Evolutionary conservation across 805 yeast species (phyloP), one percentile per base, ranked within the genome.

Genomic region (Zygoascus tannicola): DNA sequence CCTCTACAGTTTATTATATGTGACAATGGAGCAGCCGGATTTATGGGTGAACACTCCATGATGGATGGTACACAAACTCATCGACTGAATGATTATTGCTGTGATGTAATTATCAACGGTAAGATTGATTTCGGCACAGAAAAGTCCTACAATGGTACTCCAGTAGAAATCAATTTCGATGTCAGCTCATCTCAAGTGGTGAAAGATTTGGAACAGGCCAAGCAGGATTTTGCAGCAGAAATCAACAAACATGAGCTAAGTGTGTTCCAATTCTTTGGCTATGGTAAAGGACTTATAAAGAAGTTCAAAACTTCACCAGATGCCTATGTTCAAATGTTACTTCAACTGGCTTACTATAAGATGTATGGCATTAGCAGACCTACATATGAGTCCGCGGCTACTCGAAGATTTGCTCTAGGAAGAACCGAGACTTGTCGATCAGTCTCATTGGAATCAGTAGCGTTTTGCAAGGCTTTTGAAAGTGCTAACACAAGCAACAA

Each of bases 41-140:
- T 88, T 68, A 66, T 87, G 59, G 97, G 95, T 50, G 98, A 90
- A 69, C 98, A 90, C 69, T 86, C 97, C 19, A 83, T 78, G 70
- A 90, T 90, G 97, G 98, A 90, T 64, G 98, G 97, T 50, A 85
- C 96, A 7, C 95, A 97, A 59, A 90, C 95, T 23, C 77, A 85
- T 57, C 79, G 86, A 51, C 68, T 90, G 67, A 90, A 90, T 63
- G 86, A 86, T 65, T 79, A 71, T 57, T 71, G 90, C 33, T 71
- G 78, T 50, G 71, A 71, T 43, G 73, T 76, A 53, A 64, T 88
- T 45, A 49, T 62, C 45, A 71, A 75, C 56, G 60, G 75, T 57
- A 66, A 75, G 54, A 61, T 63, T 30, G 64, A 66, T 46, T 57
- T 62, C 41, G 56, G 62, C 38, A 44, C 49, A 26, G 52, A 48